These are phyloP conservation scores for Tolypocladium nubicola DNA, from an alignment of 2,329 filamentous ascomycete genomes.

Conservation along the genomic window DNA sequence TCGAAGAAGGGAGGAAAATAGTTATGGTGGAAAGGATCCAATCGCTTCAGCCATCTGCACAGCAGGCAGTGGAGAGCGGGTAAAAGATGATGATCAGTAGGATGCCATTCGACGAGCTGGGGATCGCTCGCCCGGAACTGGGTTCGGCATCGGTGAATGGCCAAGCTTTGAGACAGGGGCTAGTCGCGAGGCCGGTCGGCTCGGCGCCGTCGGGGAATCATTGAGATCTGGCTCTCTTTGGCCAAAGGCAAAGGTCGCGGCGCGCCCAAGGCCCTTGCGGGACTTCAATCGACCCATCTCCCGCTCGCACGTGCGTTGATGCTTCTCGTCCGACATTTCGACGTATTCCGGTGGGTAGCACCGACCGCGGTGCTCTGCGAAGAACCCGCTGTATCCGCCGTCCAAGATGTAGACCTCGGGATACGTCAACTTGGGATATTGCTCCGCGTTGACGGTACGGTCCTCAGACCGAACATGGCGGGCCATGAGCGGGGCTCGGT, in stretches of 20 bases:
- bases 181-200: constrained; percentile 28
- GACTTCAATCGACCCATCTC: constrained; percentile 90
- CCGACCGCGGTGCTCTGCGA: constrained; percentile 61
- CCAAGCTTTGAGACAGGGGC: constrained; percentile 32
- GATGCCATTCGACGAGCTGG: constrained; percentile 53
- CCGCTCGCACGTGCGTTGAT: constrained; percentile 86
- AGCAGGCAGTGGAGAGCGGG: constrained; percentile 12
- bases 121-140: constrained; percentile 35
- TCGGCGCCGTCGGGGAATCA: constrained; percentile 48
- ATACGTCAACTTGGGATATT: constrained; percentile 83
- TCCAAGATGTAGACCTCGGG: constrained; percentile 96
- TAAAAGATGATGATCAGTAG: constrained; percentile 32
- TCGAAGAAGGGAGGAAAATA: neutral
- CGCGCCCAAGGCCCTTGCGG: constrained; percentile 73
- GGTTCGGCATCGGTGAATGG: constrained; percentile 31
- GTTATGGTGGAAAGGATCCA: neutral
- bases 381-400: constrained; percentile 93
- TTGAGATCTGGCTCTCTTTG: constrained; percentile 49
- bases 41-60: constrained; percentile 11
- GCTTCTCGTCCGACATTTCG: constrained; percentile 88
- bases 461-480: constrained; percentile 86
- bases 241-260: constrained; percentile 93
- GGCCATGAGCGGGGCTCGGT: constrained; percentile 92
- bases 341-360: constrained; percentile 96
- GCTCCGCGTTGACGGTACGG: constrained; percentile 72